A percentile compares a stretch with the other conserved stretches of the same genome.
Evolutionary conservation across 768 basidiomycete genomes (phyloP).

Genomic region (Naematelia encephala): DNA sequence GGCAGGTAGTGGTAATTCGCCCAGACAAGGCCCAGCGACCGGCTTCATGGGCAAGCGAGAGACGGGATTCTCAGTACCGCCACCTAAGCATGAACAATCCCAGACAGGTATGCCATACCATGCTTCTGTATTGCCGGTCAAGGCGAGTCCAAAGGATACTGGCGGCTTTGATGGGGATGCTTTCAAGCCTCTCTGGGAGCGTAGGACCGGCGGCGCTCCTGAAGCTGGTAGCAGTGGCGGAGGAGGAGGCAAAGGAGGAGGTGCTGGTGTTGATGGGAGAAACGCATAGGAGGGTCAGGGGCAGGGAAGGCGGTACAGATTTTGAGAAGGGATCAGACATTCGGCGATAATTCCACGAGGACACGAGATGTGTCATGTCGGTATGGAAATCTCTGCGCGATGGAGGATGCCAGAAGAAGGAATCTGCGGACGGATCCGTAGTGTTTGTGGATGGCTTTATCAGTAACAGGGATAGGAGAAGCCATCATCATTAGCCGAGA

Average conservation of each 20-base stretch:
- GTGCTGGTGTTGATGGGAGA: too few species aligned
- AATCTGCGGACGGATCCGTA: too few species aligned
- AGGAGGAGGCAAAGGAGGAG: neutral
- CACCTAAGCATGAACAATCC: constrained; percentile 3
- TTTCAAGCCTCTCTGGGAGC: constrained; percentile 37
- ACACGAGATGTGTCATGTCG: too few species aligned
- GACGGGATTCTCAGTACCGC: constrained; percentile 17
- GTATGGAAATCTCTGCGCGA: too few species aligned
- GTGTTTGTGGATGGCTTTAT: too few species aligned
- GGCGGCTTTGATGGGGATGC: constrained; percentile 41
- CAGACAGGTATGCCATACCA: constrained; percentile 24
- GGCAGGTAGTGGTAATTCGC: constrained; percentile 5
- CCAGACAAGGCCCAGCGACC: constrained; percentile 3
- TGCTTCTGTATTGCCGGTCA: constrained; percentile 25
- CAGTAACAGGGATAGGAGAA: too few species aligned
- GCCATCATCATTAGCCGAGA: too few species aligned
- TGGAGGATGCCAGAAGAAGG: too few species aligned
- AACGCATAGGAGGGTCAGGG: too few species aligned
- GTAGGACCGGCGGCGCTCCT: neutral
- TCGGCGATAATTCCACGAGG: too few species aligned
- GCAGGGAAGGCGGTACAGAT: too few species aligned
- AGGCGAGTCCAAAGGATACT: constrained; percentile 36
- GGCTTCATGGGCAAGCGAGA: constrained; percentile 6
- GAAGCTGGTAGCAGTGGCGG: neutral
- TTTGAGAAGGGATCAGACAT: too few species aligned